A percentile compares a stretch with the other conserved stretches of the same genome.
Conservation (phyloP, 2,329 filamentous ascomycete genomes). For the Nemania sp. region DNA sequence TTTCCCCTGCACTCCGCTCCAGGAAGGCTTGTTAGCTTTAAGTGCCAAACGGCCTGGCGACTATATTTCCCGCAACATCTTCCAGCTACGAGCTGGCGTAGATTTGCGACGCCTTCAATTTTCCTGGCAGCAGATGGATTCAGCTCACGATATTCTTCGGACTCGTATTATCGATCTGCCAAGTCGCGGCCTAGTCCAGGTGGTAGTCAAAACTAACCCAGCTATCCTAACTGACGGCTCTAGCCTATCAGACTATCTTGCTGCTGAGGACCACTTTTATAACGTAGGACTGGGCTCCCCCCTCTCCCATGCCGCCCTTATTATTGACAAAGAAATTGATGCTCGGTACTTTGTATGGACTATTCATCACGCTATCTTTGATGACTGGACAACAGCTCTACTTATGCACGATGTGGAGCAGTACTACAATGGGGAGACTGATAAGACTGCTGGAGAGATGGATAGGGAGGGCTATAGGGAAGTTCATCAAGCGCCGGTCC, state of each 20-base stretch:
- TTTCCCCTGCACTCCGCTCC: constrained; percentile 24
- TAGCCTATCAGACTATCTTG: background rate
- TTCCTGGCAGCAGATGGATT: constrained; percentile 15
- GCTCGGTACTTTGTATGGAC: constrained; percentile 33
- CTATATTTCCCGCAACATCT: constrained; percentile 7
- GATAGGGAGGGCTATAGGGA: constrained; percentile 1
- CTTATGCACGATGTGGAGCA: constrained; percentile 13
- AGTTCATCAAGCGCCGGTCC: constrained; percentile 3
- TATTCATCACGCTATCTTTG: constrained; percentile 40
- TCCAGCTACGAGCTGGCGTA: background rate
- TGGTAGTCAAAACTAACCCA: constrained; percentile 2
- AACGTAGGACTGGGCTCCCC: background rate
- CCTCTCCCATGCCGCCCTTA: background rate
- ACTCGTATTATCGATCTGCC: constrained; percentile 8
- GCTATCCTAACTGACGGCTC: background rate
- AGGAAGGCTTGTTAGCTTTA: constrained; percentile 21
- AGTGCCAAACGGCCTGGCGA: constrained; percentile 8
- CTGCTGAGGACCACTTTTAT: background rate
- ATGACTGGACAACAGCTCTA: constrained; percentile 38
- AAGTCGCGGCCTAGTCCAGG: constrained; percentile 7
- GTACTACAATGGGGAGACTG: constrained; percentile 18
- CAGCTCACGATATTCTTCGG: background rate
- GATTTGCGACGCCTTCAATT: constrained; percentile 7
- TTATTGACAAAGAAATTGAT: background rate
- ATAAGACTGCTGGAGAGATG: background rate